Base-by-base conservation (phyloP, 768 basidiomycete genomes). In the Nidularia pulvinata region DNA sequence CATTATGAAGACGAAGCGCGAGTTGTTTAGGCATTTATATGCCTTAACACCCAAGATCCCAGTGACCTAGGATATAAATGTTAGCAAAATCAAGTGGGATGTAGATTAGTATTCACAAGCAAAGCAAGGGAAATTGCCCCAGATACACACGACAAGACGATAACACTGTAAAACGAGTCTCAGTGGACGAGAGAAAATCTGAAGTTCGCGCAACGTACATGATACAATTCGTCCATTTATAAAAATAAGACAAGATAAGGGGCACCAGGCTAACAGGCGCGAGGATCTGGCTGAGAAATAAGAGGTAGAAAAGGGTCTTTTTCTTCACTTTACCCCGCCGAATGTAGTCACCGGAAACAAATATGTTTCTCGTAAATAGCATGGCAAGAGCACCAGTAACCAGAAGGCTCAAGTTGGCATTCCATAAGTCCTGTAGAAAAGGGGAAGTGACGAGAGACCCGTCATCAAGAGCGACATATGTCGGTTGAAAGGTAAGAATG, bases 11-110 rank as follows among this genome's bases (percentile, higher is more conserved):
- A 89, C 76, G 51, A 82, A 57, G n/a, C 73, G 73, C n/a, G 83
- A 79, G 54, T 81, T 79, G 63, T 83, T 78, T 56, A 87, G 67
- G 59, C 85, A 88, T 59, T 78, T 79, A 59, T 87, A 88, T 6
- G 81, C 84, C 62, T 89, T 89, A 59, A 82, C 70, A 11, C 86
- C 86, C 34, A 85, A 70, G 33, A 87, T 81, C 32, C 84, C 85
- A 0, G 83, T 78, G 42, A 87, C 76, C 86, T 86, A 51, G 7
- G 37, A 7, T 33, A 42, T 33, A 39, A 19, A 19, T 19, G 1
- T 33, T 52, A 46, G 43, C 22, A 7, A 9, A 7, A 36, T 9
- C 33, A 30, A 52, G 3, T 25, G 25, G 33, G 7, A 11, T 16
- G 22, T 36, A 49, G 7, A 13, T 19, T 33, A 48, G 34, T 32